Evolutionary conservation across 1,139 yeast species (phyloP).

Genomic region (Candida sp.): DNA sequence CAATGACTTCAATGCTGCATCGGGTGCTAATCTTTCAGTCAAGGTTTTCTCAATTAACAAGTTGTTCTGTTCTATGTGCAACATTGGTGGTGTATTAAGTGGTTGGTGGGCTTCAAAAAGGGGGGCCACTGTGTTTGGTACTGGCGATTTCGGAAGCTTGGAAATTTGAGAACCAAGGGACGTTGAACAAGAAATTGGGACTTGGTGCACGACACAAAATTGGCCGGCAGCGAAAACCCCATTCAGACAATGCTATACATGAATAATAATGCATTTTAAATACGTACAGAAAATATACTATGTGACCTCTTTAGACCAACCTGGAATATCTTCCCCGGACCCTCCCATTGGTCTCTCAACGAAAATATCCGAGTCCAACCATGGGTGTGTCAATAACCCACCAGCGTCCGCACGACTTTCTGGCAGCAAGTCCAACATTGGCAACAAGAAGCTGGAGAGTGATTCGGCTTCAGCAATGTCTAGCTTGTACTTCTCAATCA

Average conservation of each 20-base stretch:
- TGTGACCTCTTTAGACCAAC: slow-evolving; percentile 58
- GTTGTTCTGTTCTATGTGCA: slow-evolving; percentile 50
- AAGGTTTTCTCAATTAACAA: slow-evolving; percentile 47
- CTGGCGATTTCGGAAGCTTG: not conserved
- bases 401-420: slow-evolving; percentile 80
- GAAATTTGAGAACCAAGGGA: not conserved
- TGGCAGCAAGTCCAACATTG: slow-evolving; percentile 78
- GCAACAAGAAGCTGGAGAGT: slow-evolving; percentile 65
- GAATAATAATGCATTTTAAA: not conserved
- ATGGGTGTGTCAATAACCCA: slow-evolving; percentile 77
- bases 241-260: not conserved
- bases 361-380: slow-evolving; percentile 68
- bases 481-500: slow-evolving; percentile 65
- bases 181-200: slow-evolving; percentile 1
- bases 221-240: not conserved
- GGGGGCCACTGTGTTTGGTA: not conserved
- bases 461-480: slow-evolving; percentile 56
- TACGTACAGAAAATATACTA: not conserved
- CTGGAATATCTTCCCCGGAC: slow-evolving; percentile 72
- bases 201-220: not conserved
- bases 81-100: slow-evolving; percentile 24
- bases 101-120: not conserved
- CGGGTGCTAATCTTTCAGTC: slow-evolving; percentile 41
- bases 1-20: slow-evolving; percentile 51
- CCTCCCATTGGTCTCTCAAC: slow-evolving; percentile 66